These are phyloP conservation scores for Pistacia integerrima DNA, from an alignment of 345 rosid species.

Conservation along the genomic window DNA sequence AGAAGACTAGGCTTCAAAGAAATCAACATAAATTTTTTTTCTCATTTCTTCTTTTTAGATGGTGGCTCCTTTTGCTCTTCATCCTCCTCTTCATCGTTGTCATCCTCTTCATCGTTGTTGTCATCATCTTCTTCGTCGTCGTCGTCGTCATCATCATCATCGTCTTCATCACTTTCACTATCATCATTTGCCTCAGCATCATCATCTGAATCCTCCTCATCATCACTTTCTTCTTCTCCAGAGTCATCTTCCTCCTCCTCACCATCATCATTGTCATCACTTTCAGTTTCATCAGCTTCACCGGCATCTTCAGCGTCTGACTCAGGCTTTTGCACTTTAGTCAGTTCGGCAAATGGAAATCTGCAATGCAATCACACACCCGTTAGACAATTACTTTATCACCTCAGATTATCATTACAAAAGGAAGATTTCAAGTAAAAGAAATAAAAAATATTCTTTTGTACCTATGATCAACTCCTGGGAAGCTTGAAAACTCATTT, in stretches of 20 bases:
- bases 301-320: constrained; percentile 8
- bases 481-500: background rate
- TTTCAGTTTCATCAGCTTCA: background rate
- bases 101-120: background rate
- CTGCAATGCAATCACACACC: constrained; percentile 2
- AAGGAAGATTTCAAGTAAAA: background rate
- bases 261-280: background rate
- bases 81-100: background rate
- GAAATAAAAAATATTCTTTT: background rate
- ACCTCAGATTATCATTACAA: background rate
- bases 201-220: constrained; percentile 2
- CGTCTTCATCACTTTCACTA: background rate
- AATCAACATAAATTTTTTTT: background rate
- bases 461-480: background rate
- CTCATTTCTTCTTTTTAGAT: constrained; percentile 18
- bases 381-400: background rate
- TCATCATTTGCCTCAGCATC: constrained; percentile 11
- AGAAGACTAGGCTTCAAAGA: background rate
- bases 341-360: constrained; percentile 6
- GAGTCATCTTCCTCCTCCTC: constrained; percentile 1
- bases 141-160: background rate
- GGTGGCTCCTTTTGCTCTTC: background rate
- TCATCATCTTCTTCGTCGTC: background rate
- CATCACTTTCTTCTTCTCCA: constrained; percentile 13
- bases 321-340: background rate